Base-by-base conservation (phyloP, 441 rosid genomes). In the Populus tomentosa region DNA sequence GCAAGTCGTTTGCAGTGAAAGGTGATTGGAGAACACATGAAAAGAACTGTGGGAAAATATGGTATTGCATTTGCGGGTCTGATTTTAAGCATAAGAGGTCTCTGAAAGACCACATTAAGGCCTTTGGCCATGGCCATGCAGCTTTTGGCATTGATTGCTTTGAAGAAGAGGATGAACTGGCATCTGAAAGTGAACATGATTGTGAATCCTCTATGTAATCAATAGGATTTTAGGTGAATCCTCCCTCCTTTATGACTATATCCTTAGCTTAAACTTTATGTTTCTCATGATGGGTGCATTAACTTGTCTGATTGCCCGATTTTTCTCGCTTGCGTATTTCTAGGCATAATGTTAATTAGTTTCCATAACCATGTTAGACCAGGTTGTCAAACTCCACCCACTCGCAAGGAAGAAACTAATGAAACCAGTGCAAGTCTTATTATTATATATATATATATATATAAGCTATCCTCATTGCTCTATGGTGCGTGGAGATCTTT, bases 11-110 rank as follows among this genome's bases (percentile, higher is more conserved):
- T 66, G 95, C 95, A 0, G 95, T 91, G 32, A 83, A 87, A 68
- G 95, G 95, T 11, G 95, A 91, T 38, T 91, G 95, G 95, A 84
- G 95, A 78, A 91, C 93, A 42, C 95, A 91, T 73, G 95, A 91
- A 84, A 91, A 91, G 87, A 89, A n/a, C n/a, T n/a, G n/a, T n/a
- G n/a, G n/a, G n/a, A n/a, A n/a, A n/a, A n/a, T n/a, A n/a, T n/a
- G n/a, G 93, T 87, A 85, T 46, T 91, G 93, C 82, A 71, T 78
- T 62, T 91, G 93, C 64, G 93, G 93, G 3, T 89, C 92, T 24
- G 93, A 91, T 69, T 91, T 91, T 56, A 89, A 89, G 84, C 93
- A 91, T 77, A 88, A 89, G 81, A 81, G 93, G 77, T 91, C 95
- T 23, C 79, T 91, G 6, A 91, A 85, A 80, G 95, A 91, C 62